Percentiles rank a stretch among this genome's conserved stretches.
phyloP scores from a whole-genome alignment of 306 rosid species.

The Vigna reflexopilosa region DNA sequence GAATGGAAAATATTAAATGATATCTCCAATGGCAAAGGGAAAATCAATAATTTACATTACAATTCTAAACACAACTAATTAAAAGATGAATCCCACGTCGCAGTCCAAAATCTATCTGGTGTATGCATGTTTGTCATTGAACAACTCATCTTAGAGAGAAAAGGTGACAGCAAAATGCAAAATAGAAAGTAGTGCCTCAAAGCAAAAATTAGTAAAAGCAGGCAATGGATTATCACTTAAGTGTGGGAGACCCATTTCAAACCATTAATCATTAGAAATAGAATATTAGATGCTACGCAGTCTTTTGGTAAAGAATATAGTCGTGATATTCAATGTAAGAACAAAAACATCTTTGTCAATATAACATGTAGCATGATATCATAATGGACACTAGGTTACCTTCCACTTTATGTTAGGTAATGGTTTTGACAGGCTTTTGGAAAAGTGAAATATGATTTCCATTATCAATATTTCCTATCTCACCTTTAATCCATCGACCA shows the following conservation, averaged over 20 bases:
- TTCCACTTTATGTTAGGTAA: constrained; percentile 50
- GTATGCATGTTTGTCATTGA: constrained; percentile 37
- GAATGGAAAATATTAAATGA: constrained; percentile 30
- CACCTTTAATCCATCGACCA: constrained; percentile 12
- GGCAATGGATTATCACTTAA: constrained; percentile 38
- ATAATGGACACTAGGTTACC: constrained; percentile 48
- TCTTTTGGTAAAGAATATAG: constrained; percentile 38
- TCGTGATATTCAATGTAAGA: constrained; percentile 31
- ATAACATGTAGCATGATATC: constrained; percentile 43
- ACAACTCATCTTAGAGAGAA: constrained; percentile 20
- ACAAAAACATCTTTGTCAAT: constrained; percentile 50
- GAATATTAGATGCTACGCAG: constrained; percentile 36
- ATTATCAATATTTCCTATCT: constrained; percentile 38
- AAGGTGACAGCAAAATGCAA: constrained; percentile 26
- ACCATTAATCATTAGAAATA: constrained; percentile 42
- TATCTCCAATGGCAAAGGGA: constrained; percentile 14
- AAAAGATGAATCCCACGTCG: constrained; percentile 37
- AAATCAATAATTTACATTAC: background rate
- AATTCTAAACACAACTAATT: constrained; percentile 18
- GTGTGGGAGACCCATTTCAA: constrained; percentile 43
- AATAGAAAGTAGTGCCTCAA: constrained; percentile 31
- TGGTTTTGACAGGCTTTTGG: constrained; percentile 38
- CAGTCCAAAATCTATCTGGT: constrained; percentile 29
- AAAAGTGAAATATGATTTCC: constrained; percentile 46
- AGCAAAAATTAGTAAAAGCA: constrained; percentile 41